Conservation (phyloP, 2,329 filamentous ascomycete species). For the Phaeosphaeriaceae sp. region DNA sequence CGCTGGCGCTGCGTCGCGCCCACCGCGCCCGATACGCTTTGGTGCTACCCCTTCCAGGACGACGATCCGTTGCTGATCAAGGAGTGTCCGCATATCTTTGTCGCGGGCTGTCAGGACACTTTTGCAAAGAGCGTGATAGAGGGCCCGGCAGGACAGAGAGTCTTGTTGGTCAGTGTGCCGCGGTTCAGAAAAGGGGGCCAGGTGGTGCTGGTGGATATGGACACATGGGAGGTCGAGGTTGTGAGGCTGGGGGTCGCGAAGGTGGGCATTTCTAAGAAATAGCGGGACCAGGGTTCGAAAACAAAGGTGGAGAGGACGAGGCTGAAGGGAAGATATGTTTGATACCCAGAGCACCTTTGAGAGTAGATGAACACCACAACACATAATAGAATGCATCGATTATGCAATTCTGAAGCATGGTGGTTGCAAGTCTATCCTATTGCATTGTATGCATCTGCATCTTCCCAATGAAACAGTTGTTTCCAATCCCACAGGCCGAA, state of each 20-base stretch:
- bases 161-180: constrained; percentile 83
- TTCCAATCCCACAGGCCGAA: too few species aligned
- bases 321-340: not conserved
- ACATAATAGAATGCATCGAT: too few species aligned
- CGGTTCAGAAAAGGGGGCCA: constrained; percentile 80
- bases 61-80: constrained; percentile 89
- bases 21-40: constrained; percentile 93
- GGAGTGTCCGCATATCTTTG: constrained; percentile 87
- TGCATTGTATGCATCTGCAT: too few species aligned
- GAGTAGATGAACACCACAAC: not conserved
- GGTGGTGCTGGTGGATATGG: constrained; percentile 82
- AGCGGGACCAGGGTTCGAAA: too few species aligned
- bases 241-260: constrained; percentile 51
- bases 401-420: too few species aligned
- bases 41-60: constrained; percentile 96
- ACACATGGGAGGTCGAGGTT: constrained; percentile 80
- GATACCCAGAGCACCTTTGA: not conserved
- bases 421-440: too few species aligned
- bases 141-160: constrained; percentile 69
- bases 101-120: constrained; percentile 82
- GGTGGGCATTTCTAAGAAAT: too few species aligned
- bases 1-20: constrained; percentile 91
- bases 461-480: too few species aligned
- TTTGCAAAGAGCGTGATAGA: constrained; percentile 77
- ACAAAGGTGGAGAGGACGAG: too few species aligned